phyloP scores from a whole-genome alignment of 441 rosid species.

The Syzygium malaccense region DNA sequence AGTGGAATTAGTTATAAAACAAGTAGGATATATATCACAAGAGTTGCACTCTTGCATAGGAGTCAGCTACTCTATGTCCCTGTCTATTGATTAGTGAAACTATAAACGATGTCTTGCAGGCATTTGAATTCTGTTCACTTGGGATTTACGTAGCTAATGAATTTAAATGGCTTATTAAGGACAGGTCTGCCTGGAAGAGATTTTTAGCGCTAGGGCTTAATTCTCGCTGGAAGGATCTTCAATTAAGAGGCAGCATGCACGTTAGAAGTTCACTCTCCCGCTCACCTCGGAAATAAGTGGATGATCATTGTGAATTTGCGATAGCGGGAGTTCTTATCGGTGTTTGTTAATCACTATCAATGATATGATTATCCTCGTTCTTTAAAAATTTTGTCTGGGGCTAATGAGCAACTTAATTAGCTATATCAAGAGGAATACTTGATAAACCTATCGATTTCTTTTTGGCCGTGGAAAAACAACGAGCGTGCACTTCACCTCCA shows the following conservation, averaged over 20 bases:
- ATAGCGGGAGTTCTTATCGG: background rate
- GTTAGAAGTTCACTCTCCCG: background rate
- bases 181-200: background rate
- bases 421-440: background rate
- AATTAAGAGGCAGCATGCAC: background rate
- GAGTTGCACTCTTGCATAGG: background rate
- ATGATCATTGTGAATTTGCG: background rate
- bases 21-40: background rate
- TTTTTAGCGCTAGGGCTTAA: background rate
- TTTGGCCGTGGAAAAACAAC: background rate
- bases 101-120: background rate
- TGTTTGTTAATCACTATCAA: background rate
- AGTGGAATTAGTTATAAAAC: background rate
- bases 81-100: background rate
- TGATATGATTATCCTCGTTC: background rate
- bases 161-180: background rate
- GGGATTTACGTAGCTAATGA: background rate
- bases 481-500: background rate
- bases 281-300: background rate
- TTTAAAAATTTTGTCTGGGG: background rate
- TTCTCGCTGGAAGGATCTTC: fast-evolving
- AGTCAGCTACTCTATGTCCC: background rate
- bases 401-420: background rate
- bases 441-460: background rate
- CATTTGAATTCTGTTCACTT: background rate